Evolutionary conservation across 2,329 filamentous ascomycete species (phyloP), one percentile per base, ranked within the genome.

Genomic region (Aspergillus sp.): DNA sequence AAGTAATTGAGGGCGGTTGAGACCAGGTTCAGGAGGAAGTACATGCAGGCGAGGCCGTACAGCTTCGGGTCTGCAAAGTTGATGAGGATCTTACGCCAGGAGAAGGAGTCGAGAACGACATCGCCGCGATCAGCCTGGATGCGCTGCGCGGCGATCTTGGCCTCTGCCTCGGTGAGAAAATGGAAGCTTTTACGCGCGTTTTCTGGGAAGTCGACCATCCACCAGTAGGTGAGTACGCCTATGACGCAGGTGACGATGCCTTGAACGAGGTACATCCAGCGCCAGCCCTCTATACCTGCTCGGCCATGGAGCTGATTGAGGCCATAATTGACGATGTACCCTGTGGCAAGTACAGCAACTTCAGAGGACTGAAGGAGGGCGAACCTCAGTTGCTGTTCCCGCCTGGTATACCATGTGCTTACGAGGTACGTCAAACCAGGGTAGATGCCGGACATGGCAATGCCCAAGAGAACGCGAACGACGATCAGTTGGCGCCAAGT

Each of bases 201-300:
- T 66, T 90, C 88, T 0, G 88, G 88, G 64, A 91, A 90, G 69
- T 90, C 87, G 47, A 90, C 80, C 77, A 91, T 89, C 88, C 88
- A 90, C 81, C 87, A 89, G 69, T 87, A 90, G 0, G 87, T 89
- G 13, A 82, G 61, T 31, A 88, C 68, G 3, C 87, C 87, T 22
- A 91, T 75, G 23, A 86, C 59, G 62, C 82, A 82, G 4, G 88
- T 83, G 66, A 90, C 85, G 9, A 85, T 69, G 0, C 88, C 88
- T 67, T 90, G 87, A 0, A 90, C 85, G 0, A 90, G 72, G 66
- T 87, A 91, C 87, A 90, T 90, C 81, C 85, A 90, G 30, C 86
- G 83, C 87, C 88, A 90, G 2, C 88, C 87, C 9, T 82, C 81
- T 25, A 90, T 69, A 5, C 84, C 84, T 2, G 77, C 79, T 9